Conservation (phyloP, 2,329 filamentous ascomycete genomes). For the Diaporthe vexans region DNA sequence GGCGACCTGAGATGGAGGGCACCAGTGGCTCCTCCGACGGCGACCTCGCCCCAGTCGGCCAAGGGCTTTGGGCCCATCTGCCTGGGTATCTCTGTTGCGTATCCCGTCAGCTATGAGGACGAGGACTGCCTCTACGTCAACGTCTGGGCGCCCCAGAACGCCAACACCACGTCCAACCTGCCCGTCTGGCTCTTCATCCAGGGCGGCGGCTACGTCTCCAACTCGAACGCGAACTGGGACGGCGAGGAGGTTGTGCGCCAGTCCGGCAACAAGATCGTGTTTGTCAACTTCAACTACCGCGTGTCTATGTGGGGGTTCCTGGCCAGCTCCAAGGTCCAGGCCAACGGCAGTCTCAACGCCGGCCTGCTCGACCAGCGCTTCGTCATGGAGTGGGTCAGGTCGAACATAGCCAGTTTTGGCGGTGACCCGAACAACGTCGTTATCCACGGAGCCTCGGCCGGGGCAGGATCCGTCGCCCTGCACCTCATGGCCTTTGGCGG, state of each 20-base stretch:
- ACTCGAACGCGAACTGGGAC: conserved; percentile 67
- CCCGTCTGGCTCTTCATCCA: conserved; percentile 70
- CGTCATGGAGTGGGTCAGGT: conserved; percentile 72
- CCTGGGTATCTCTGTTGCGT: conserved; percentile 53
- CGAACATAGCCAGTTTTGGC: conserved; percentile 70
- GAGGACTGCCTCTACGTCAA: conserved; percentile 61
- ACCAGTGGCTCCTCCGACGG: conserved; percentile 58
- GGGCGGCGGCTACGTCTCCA: conserved; percentile 60
- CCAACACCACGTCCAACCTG: conserved; percentile 57
- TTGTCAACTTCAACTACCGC: conserved; percentile 75
- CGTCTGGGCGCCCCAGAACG: conserved; percentile 58
- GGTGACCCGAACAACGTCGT: conserved; percentile 72
- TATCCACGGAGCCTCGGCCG: conserved; percentile 73
- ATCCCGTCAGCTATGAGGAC: conserved; percentile 49
- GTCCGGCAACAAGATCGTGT: conserved; percentile 63
- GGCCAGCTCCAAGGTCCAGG: conserved; percentile 66
- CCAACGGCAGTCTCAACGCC: conserved; percentile 71
- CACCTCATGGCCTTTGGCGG: conserved; percentile 64
- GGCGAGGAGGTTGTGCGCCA: conserved; percentile 60
- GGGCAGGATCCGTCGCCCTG: conserved; percentile 69
- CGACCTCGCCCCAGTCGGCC: conserved; percentile 52
- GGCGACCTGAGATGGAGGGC: conserved; percentile 65
- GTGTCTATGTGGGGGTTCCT: conserved; percentile 75
- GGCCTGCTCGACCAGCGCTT: conserved; percentile 75
- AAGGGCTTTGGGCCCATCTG: conserved; percentile 61